Evolutionary conservation across 192 early-diverging fungal species (phyloP).

Genomic region (Pilobolus umbonatus): DNA sequence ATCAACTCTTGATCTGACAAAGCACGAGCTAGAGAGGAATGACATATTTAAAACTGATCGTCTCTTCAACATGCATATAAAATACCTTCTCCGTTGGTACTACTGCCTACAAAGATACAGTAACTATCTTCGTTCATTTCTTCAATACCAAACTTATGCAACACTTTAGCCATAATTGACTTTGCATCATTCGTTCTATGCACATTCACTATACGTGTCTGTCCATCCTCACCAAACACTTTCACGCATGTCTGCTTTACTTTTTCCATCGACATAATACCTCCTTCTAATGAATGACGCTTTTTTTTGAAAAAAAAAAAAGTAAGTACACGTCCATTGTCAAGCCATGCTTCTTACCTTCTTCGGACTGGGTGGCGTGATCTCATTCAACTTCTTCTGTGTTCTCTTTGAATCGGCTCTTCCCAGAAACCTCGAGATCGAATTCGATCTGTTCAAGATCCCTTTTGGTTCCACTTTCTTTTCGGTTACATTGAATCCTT

Average conservation of each 20-base stretch:
- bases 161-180: constrained; percentile 64
- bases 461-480: constrained; percentile 20
- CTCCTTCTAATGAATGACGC: constrained; percentile 43
- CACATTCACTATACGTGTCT: constrained; percentile 76
- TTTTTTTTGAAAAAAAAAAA: constrained; percentile 14
- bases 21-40: constrained; percentile 41
- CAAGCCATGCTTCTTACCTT: too few species aligned
- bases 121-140: constrained; percentile 67
- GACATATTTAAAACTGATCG: neutral
- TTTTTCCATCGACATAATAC: constrained; percentile 53
- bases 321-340: too few species aligned
- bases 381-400: too few species aligned
- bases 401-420: constrained; percentile 30
- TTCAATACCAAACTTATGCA: constrained; percentile 79
- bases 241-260: constrained; percentile 65
- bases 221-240: constrained; percentile 75
- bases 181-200: constrained; percentile 62
- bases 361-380: too few species aligned
- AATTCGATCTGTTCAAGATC: constrained; percentile 31
- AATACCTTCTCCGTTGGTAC: constrained; percentile 62
- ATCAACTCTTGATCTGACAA: constrained; percentile 75
- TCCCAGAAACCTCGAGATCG: constrained; percentile 34
- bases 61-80: too few species aligned
- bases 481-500: constrained; percentile 19
- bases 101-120: constrained; percentile 66